phyloP scores from a whole-genome alignment of 2,329 filamentous ascomycete species.

The Pseudocercospora cruenta region DNA sequence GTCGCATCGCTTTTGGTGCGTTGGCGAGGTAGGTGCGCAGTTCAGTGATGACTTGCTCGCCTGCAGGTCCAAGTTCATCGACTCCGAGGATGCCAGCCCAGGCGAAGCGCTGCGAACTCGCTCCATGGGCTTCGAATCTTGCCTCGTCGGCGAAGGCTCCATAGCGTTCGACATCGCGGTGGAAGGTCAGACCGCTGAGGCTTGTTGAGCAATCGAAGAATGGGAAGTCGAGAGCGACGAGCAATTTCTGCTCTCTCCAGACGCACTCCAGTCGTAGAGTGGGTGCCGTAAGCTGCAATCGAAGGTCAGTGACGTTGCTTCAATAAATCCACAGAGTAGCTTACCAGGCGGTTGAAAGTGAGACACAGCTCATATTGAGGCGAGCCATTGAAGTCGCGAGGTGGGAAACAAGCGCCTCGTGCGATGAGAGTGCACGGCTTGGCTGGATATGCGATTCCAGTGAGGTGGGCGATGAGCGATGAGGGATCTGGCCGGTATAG shows the following conservation, averaged over 20 bases:
- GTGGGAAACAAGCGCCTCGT: background rate
- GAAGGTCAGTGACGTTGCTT: constrained; percentile 4
- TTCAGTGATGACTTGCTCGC: constrained; percentile 2
- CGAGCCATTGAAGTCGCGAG: background rate
- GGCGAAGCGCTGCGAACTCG: constrained; percentile 18
- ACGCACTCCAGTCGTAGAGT: constrained; percentile 13
- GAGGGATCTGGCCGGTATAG: constrained; percentile 13
- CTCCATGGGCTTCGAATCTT: constrained; percentile 8
- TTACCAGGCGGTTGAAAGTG: constrained; percentile 16
- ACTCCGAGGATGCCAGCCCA: constrained; percentile 1
- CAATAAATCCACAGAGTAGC: background rate
- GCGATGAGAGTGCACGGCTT: constrained; percentile 13
- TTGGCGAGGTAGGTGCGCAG: constrained; percentile 8
- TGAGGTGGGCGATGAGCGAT: constrained; percentile 10
- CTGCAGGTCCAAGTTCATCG: background rate
- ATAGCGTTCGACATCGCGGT: background rate
- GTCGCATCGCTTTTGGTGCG: constrained; percentile 5
- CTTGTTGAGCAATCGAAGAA: constrained; percentile 2
- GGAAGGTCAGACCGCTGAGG: background rate
- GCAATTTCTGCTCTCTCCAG: constrained; percentile 6
- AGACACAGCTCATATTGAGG: background rate
- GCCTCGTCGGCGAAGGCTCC: constrained; percentile 15
- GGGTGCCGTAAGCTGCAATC: constrained; percentile 18
- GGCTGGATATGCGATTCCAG: constrained; percentile 3
- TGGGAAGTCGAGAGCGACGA: constrained; percentile 5